A percentile compares a stretch with the other conserved stretches of the same genome.
These are phyloP conservation scores for Rhizophora apiculata DNA, from an alignment of 345 rosid species.

Conservation along the genomic window DNA sequence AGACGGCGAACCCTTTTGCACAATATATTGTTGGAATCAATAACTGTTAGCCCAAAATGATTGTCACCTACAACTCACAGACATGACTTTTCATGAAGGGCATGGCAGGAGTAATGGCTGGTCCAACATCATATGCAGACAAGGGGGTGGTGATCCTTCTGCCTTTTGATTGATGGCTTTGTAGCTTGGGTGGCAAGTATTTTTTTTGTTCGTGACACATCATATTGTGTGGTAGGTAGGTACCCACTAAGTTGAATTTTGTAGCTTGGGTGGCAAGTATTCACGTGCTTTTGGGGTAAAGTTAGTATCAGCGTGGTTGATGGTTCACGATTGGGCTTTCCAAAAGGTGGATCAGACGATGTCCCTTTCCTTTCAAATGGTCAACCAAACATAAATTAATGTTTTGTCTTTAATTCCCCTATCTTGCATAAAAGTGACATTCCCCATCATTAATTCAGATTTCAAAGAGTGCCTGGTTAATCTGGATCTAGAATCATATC, in stretches of 20 bases:
- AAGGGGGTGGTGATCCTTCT: conserved; percentile 1
- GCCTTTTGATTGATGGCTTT: background rate
- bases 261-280: background rate
- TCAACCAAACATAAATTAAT: background rate
- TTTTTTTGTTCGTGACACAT: conserved; percentile 20
- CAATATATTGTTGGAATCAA: too few species aligned
- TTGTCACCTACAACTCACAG: too few species aligned
- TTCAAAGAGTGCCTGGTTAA: background rate
- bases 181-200: conserved; percentile 13
- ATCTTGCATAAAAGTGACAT: background rate
- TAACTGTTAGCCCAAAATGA: too few species aligned
- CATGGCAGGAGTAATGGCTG: background rate
- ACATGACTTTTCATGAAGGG: background rate
- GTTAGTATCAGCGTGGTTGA: background rate
- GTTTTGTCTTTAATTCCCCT: background rate
- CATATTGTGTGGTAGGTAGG: conserved; percentile 8
- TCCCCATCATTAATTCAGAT: background rate
- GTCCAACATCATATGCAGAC: conserved; percentile 14
- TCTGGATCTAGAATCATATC: too few species aligned
- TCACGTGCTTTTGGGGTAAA: conserved; percentile 6
- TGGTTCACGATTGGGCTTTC: background rate
- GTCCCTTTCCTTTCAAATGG: conserved; percentile 7
- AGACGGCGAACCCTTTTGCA: too few species aligned
- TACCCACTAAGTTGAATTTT: background rate
- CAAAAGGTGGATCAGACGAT: background rate